phyloP scores from a whole-genome alignment of 352 stramenopile species.

The Globisporangium megalacanthum region DNA sequence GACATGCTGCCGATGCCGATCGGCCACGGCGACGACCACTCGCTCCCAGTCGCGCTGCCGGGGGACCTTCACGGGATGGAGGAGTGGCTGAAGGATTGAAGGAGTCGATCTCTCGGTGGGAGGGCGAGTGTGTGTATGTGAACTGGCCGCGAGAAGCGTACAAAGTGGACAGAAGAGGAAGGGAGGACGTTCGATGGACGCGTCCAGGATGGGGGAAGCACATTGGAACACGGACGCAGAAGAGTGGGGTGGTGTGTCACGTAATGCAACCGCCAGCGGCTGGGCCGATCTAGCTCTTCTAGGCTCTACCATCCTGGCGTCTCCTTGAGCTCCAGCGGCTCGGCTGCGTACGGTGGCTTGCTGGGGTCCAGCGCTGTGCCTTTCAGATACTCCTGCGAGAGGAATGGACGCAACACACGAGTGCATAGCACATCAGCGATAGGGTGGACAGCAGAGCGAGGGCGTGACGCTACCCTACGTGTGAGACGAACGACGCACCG shows the following conservation, averaged over 20 bases:
- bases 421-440: too few species aligned
- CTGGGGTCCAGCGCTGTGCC: conserved; percentile 56
- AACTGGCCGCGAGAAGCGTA: neutral
- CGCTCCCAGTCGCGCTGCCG: conserved; percentile 44
- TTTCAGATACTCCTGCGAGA: conserved; percentile 50
- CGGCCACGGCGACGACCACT: conserved; percentile 38
- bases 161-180: neutral
- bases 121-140: neutral
- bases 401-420: neutral
- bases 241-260: too few species aligned
- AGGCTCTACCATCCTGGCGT: conserved; percentile 65
- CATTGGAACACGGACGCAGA: too few species aligned
- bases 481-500: conserved; percentile 18
- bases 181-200: too few species aligned
- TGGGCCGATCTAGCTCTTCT: too few species aligned
- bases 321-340: conserved; percentile 65
- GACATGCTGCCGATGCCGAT: conserved; percentile 67
- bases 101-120: neutral
- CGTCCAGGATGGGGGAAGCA: too few species aligned
- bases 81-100: conserved; percentile 78
- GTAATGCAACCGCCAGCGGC: neutral
- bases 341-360: conserved; percentile 41
- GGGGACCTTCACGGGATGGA: conserved; percentile 76
- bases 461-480: neutral
- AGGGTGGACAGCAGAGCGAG: neutral